Percentiles rank a stretch among this genome's conserved stretches.
Conservation (phyloP, 202 grass and related monocot species). For the Miscanthus sacchariflorus region DNA sequence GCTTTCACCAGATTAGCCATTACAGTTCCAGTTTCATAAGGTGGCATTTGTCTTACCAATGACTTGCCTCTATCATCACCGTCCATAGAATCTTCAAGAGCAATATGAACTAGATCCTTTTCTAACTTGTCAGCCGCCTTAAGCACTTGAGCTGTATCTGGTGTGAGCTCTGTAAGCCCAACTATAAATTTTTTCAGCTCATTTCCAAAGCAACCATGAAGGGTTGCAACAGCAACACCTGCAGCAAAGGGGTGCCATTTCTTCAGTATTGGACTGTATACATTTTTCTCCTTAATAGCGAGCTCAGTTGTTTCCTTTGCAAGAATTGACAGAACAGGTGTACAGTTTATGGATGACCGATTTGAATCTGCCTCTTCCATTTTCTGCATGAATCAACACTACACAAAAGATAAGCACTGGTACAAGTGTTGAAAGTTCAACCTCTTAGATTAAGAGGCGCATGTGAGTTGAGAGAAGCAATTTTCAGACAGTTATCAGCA, state of each 20-base stretch:
- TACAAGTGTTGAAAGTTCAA: neutral
- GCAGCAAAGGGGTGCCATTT: slow-evolving; percentile 86
- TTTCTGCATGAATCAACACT: slow-evolving; percentile 68
- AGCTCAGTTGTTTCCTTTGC: slow-evolving; percentile 75
- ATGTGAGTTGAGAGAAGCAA: neutral
- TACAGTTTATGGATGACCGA: slow-evolving; percentile 50
- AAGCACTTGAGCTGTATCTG: slow-evolving; percentile 74
- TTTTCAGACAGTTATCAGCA: slow-evolving; percentile 1
- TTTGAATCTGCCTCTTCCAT: slow-evolving; percentile 78
- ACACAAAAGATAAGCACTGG: slow-evolving; percentile 31
- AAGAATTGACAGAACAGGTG: slow-evolving; percentile 68
- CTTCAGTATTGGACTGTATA: slow-evolving; percentile 85
- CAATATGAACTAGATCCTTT: slow-evolving; percentile 83
- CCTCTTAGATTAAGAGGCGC: slow-evolving; percentile 28
- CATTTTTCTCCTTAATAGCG: slow-evolving; percentile 74
- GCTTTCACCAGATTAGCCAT: slow-evolving; percentile 80
- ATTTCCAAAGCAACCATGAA: slow-evolving; percentile 86
- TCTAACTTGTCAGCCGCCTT: slow-evolving; percentile 84
- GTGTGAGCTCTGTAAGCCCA: slow-evolving; percentile 67
- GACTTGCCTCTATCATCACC: slow-evolving; percentile 74
- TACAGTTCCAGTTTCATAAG: slow-evolving; percentile 77
- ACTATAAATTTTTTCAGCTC: slow-evolving; percentile 79
- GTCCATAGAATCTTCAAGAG: slow-evolving; percentile 77
- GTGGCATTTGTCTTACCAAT: slow-evolving; percentile 79
- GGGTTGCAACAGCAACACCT: slow-evolving; percentile 71